These are phyloP conservation scores for Chaetomium olivaceum DNA, from an alignment of 2,329 filamentous ascomycete genomes.

Conservation along the genomic window DNA sequence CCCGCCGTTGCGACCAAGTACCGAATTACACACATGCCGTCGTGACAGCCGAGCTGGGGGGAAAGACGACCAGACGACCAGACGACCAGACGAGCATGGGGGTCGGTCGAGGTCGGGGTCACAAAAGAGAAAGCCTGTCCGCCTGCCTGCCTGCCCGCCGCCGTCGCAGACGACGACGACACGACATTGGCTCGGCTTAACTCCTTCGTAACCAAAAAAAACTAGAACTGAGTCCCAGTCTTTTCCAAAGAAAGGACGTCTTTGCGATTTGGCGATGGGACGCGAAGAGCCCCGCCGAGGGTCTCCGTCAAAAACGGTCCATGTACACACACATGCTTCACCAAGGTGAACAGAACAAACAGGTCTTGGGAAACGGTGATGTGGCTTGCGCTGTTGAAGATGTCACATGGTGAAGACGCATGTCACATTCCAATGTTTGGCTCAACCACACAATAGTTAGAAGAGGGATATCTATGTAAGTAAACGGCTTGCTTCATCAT, in stretches of 20 bases:
- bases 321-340: background rate
- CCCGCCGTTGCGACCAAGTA: background rate
- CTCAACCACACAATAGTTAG: background rate
- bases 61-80: background rate
- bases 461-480: background rate
- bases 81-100: background rate
- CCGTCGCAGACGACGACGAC: background rate
- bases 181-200: background rate
- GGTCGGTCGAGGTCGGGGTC: background rate
- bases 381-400: background rate
- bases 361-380: background rate
- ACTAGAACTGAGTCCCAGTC: background rate
- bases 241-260: background rate
- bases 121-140: background rate
- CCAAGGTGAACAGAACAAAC: background rate
- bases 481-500: background rate
- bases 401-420: background rate
- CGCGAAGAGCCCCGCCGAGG: background rate
- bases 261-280: background rate
- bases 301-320: background rate
- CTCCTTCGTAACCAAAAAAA: background rate
- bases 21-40: constrained; percentile 1
- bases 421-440: background rate
- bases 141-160: no score
- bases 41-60: background rate